These are phyloP conservation scores for Polytrichum formosum DNA, from an alignment of 225 moss, liverwort and hornwort species.

Conservation along the genomic window DNA sequence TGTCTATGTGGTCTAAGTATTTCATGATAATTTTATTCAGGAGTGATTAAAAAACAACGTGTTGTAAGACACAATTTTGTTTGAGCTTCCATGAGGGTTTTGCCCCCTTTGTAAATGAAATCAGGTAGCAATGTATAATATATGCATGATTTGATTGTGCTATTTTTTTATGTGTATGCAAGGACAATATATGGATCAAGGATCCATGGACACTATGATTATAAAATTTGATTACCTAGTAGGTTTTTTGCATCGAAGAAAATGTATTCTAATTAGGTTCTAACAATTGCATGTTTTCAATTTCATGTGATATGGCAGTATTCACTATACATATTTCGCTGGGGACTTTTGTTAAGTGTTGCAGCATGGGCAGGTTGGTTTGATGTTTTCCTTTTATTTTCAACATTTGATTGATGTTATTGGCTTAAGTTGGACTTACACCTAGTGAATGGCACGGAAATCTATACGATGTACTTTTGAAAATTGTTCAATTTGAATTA, in stretches of 20 bases:
- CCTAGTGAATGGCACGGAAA: neutral
- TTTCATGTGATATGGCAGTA: constrained; percentile 21
- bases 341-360: constrained; percentile 26
- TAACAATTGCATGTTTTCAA: neutral
- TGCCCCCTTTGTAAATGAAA: too few species aligned
- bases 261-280: neutral
- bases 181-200: neutral
- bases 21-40: too few species aligned
- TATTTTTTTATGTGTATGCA: neutral
- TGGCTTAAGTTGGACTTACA: too few species aligned
- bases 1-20: too few species aligned
- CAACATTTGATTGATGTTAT: too few species aligned
- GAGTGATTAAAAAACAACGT: too few species aligned
- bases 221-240: neutral
- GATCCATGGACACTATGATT: too few species aligned
- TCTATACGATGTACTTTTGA: neutral
- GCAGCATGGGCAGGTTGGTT: constrained; percentile 31
- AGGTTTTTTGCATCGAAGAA: neutral
- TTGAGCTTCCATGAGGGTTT: too few species aligned
- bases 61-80: too few species aligned
- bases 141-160: neutral
- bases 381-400: neutral
- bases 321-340: constrained; percentile 19
- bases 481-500: neutral
- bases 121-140: too few species aligned